These are phyloP conservation scores for Davidsoniella eucalypti DNA, from an alignment of 2,329 filamentous ascomycete genomes.

Conservation along the genomic window DNA sequence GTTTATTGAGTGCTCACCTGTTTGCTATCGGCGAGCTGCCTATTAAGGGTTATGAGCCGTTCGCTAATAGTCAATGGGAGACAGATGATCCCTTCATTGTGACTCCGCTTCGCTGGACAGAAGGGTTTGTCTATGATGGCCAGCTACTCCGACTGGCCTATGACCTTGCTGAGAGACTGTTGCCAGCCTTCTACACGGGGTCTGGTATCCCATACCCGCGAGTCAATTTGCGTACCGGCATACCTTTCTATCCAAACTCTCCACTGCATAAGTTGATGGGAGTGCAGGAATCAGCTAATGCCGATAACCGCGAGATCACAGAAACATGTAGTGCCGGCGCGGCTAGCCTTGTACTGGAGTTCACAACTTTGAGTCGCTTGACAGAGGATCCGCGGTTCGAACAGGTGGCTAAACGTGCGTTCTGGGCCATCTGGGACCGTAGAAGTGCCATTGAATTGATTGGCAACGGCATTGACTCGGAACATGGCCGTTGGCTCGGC, in stretches of 20 bases:
- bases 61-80: slow-evolving; percentile 15
- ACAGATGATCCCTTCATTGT: slow-evolving; percentile 29
- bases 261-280: slow-evolving; percentile 45
- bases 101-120: slow-evolving; percentile 50
- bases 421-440: slow-evolving; percentile 91
- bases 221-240: slow-evolving; percentile 78
- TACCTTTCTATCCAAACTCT: slow-evolving; percentile 83
- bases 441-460: slow-evolving; percentile 76
- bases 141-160: slow-evolving; percentile 79
- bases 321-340: slow-evolving; percentile 95
- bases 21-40: slow-evolving; percentile 86
- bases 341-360: slow-evolving; percentile 88
- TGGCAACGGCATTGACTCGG: slow-evolving; percentile 81
- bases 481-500: slow-evolving; percentile 77
- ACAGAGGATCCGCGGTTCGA: slow-evolving; percentile 83
- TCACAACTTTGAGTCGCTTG: slow-evolving; percentile 74
- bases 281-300: slow-evolving; percentile 12
- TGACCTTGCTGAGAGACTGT: slow-evolving; percentile 65
- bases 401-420: slow-evolving; percentile 73
- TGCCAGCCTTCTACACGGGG: slow-evolving; percentile 81
- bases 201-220: slow-evolving; percentile 90
- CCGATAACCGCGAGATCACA: slow-evolving; percentile 51
- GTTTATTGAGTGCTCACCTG: slow-evolving; percentile 78
- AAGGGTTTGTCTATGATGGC: slow-evolving; percentile 69
- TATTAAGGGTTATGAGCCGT: slow-evolving; percentile 58